phyloP scores from a whole-genome alignment of 768 basidiomycete genomes.

The Porphyrellus cyaneotinctus region DNA sequence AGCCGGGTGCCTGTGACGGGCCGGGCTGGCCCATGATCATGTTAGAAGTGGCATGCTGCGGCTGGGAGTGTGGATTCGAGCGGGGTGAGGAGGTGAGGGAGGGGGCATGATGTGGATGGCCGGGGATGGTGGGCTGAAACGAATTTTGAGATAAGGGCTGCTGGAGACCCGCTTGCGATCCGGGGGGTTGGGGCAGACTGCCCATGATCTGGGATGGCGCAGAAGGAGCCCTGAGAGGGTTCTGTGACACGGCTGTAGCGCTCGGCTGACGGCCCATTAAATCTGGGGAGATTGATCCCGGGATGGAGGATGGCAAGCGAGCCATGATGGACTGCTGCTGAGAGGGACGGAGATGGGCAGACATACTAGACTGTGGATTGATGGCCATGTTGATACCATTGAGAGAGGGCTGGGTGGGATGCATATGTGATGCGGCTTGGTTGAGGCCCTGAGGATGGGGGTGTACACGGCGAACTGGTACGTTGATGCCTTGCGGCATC shows the following conservation, averaged over 20 bases:
- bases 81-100: constrained; percentile 32
- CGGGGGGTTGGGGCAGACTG: constrained; percentile 35
- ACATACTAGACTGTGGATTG: constrained; percentile 42
- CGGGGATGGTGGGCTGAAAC: constrained; percentile 24
- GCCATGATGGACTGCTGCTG: constrained; percentile 34
- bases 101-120: constrained; percentile 29
- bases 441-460: constrained; percentile 53
- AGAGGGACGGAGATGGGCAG: constrained; percentile 33
- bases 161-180: constrained; percentile 28
- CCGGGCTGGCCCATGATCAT: constrained; percentile 32
- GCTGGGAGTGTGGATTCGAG: constrained; percentile 26
- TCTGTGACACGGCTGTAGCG: constrained; percentile 39
- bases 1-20: constrained; percentile 27
- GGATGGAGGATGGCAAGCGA: constrained; percentile 31
- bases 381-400: constrained; percentile 42
- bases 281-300: constrained; percentile 41
- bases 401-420: constrained; percentile 33
- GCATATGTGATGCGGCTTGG: constrained; percentile 37
- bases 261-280: constrained; percentile 41
- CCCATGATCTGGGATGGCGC: constrained; percentile 48
- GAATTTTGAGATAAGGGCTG: constrained; percentile 30
- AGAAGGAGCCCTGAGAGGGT: constrained; percentile 41
- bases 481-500: constrained; percentile 38
- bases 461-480: constrained; percentile 47
- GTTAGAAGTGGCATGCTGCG: constrained; percentile 24